Conservation (phyloP, 805 yeast species). For the Pichia membranifaciens region DNA sequence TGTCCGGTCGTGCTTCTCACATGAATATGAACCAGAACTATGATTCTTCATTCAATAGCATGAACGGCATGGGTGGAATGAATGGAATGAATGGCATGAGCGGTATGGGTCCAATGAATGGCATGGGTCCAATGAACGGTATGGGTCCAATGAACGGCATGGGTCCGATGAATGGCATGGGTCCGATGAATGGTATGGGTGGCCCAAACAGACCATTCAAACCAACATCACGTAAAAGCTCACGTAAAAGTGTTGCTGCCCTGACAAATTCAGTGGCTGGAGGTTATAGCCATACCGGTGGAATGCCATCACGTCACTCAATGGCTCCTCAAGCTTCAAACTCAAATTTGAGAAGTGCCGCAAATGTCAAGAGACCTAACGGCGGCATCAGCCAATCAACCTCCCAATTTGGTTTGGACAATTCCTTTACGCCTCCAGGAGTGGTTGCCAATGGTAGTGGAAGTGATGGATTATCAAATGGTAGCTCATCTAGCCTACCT, state of each 20-base stretch:
- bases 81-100: background rate
- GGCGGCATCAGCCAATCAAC: constrained; percentile 1
- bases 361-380: background rate
- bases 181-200: constrained; percentile 1
- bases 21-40: constrained; percentile 7
- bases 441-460: constrained; percentile 1
- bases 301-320: constrained; percentile 24
- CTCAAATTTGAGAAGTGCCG: background rate
- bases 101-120: background rate
- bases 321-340: constrained; percentile 24
- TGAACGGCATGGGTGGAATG: constrained; percentile 3
- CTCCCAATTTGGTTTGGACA: constrained; percentile 4
- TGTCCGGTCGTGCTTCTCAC: constrained; percentile 15
- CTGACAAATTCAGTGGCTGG: constrained; percentile 21
- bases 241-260: constrained; percentile 34
- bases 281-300: constrained; percentile 10
- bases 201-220: constrained; percentile 26
- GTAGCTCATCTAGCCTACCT: constrained; percentile 8
- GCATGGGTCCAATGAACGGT: constrained; percentile 6
- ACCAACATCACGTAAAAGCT: constrained; percentile 38
- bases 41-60: constrained; percentile 13
- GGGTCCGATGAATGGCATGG: constrained; percentile 1
- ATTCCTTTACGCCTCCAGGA: constrained; percentile 7
- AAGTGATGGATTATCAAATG: constrained; percentile 5
- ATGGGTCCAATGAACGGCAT: background rate